Percentiles rank a stretch among this genome's conserved stretches.
These are phyloP conservation scores for Phyllosticta citriasiana DNA, from an alignment of 2,329 filamentous ascomycete species.

Conservation along the genomic window DNA sequence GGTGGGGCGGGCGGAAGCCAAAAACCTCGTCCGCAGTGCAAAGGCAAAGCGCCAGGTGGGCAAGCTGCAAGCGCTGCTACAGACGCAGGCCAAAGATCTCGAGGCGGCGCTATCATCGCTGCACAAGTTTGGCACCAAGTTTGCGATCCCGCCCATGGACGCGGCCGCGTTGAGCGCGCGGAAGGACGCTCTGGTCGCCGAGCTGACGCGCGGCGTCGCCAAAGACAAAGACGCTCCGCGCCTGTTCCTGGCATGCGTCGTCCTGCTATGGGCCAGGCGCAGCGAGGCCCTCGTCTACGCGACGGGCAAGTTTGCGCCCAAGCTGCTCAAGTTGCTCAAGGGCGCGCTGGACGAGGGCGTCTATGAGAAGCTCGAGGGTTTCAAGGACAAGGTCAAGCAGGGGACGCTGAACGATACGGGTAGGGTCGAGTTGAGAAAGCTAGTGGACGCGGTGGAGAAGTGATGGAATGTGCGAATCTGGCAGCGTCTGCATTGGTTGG, in stretches of 20 bases:
- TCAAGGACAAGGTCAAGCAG: slow-evolving; percentile 22
- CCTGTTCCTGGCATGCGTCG: slow-evolving; percentile 27
- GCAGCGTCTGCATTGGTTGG: too few species aligned
- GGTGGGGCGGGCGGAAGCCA: slow-evolving; percentile 21
- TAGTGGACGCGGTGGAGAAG: not conserved
- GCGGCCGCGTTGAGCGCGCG: slow-evolving; percentile 10
- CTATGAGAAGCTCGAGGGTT: slow-evolving; percentile 23
- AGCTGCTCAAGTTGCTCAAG: slow-evolving; percentile 28
- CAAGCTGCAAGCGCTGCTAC: slow-evolving; percentile 19
- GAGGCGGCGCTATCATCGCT: slow-evolving; percentile 13
- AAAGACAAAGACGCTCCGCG: slow-evolving; percentile 27
- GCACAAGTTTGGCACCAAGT: slow-evolving; percentile 26
- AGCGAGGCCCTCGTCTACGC: slow-evolving; percentile 28
- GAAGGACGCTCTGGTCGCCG: slow-evolving; percentile 21
- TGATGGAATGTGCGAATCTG: not conserved
- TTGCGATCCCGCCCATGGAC: slow-evolving; percentile 15
- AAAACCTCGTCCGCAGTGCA: slow-evolving; percentile 22
- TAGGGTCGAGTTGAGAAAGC: not conserved
- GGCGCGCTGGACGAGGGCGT: slow-evolving; percentile 13
- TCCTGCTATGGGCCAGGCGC: slow-evolving; percentile 23
- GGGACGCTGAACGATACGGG: not conserved
- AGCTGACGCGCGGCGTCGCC: slow-evolving; percentile 25
- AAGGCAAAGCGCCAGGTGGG: slow-evolving; percentile 22
- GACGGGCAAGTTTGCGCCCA: slow-evolving; percentile 32
- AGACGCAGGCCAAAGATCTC: not conserved